These are phyloP conservation scores for Cytospora schulzeri DNA, from an alignment of 2,329 filamentous ascomycete species.

Conservation along the genomic window DNA sequence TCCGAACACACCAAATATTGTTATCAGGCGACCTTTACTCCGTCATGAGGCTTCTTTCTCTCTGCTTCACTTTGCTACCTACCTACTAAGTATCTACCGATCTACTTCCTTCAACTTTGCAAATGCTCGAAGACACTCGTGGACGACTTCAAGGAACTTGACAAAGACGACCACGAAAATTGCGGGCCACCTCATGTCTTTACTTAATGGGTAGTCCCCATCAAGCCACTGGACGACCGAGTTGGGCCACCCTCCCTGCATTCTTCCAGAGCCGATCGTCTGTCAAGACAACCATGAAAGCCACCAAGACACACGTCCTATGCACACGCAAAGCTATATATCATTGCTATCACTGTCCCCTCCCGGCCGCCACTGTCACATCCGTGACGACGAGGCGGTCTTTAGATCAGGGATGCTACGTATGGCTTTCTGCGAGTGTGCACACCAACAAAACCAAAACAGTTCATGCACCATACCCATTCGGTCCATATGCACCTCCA, in stretches of 20 bases:
- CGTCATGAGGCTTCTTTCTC: background rate
- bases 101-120: background rate
- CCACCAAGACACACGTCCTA: background rate
- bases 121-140: background rate
- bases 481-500: background rate
- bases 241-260: background rate
- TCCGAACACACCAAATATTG: background rate
- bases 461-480: background rate
- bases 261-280: background rate
- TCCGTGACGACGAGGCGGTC: conserved; percentile 2
- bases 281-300: background rate
- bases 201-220: background rate
- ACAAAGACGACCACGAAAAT: background rate
- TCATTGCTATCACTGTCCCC: background rate
- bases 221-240: background rate
- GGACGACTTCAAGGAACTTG: background rate
- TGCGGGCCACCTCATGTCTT: no score
- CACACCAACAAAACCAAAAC: background rate
- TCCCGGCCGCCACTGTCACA: background rate
- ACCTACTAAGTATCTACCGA: background rate
- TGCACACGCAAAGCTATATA: background rate
- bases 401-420: background rate
- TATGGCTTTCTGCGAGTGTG: conserved; percentile 4
- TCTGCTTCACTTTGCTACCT: background rate
- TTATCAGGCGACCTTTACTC: background rate